Base-by-base conservation (phyloP, 208 protist genomes). In the Vickermania spadyakhi region DNA sequence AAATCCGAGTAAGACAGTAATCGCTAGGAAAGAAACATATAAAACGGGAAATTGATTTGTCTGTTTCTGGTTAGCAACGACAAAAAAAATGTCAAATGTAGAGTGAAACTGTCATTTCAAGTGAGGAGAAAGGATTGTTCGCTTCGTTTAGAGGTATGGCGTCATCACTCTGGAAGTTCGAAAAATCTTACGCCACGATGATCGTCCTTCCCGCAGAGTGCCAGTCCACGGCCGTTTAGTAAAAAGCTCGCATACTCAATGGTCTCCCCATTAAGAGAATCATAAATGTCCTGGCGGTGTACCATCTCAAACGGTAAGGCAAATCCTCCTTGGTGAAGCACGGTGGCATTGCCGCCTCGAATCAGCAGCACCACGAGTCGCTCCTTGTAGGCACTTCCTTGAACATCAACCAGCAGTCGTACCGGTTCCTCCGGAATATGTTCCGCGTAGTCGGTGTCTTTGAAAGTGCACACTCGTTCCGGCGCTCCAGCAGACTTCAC, bases 361-460 rank as follows among this genome's bases (percentile, higher is more conserved):
- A 68, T 56, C 29, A 91, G 72, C 2, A 63, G 79, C 3, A 91
- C 50, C 28, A 56, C 50, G 53, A 91, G 63, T 41, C 67, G 71
- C 70, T 91, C 84, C 45, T 87, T 77, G 52, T 88, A 79, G 7
- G 77, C 62, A 63, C 68, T 70, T n/a, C 81, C 81, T 4, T 59
- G 66, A 36, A 88, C 74, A 1, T 70, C 68, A 21, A 70, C 73
- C 22, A 83, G 55, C 22, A 91, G 66, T 42, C 64, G 55, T 41
- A 91, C 49, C 14, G 73, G 79, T 4, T 58, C 60, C n/a, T 61
- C 54, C 11, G 62, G 52, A 36, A 72, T 70, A 66, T 76, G 74
- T 22, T 68, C 69, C n/a, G 77, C 79, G 62, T 73, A 84, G 64
- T 73, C 66, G 2, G 65, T 63, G 61, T 91, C 84, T 7, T 61